Evolutionary conservation across 306 rosid genomes (phyloP), one percentile per base, ranked within the genome.

Genomic region (Hylodesmum podocarpum): DNA sequence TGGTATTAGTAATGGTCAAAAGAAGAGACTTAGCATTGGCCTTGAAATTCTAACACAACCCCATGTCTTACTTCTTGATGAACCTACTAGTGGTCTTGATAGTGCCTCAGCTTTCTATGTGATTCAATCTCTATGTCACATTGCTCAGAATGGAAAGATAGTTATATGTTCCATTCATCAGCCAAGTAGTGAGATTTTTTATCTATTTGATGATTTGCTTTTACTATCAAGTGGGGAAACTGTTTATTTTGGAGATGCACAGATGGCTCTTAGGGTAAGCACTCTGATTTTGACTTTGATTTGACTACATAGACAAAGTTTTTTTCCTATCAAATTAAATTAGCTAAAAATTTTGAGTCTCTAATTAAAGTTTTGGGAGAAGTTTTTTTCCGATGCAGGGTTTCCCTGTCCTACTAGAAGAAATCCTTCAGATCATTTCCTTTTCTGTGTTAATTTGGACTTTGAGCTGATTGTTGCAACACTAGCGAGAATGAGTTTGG

Each of bases 1-100:
- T 36, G 93, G 98, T 7, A 87, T 93, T 21, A 93, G 97, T 41
- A 90, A 88, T 36, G 95, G 95, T 33, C 97, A 91, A 83, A 91
- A 85, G 86, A 93, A 87, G 68, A 89, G 93, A 46, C 79, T 93
- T 21, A 87, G 95, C 89, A 91, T 93, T 77, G 90, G 87, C 5
- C 78, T 91, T 47, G 97, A 91, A 70, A 89, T 89, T 68, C 80
- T 91, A 3, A 89, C 91, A 43, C 86, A 84, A 62, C 95, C 93
- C 1, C 34, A 70, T 70, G 82, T 91, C 15, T 57, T 93, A 73
- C 84, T 93, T 83, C 90, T 93, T 40, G 96, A 93, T 70, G 98
- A 93, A 78, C 95, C 96, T 4, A 93, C 96, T 0, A 88, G 86
- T 78, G 98, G 98, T 27, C 90, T 93, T 12, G 96, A 93, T 75